A percentile compares a stretch with the other conserved stretches of the same genome.
Conservation (phyloP, 371 early-diverging fungal genomes). For the Rhizopus microsporus region DNA sequence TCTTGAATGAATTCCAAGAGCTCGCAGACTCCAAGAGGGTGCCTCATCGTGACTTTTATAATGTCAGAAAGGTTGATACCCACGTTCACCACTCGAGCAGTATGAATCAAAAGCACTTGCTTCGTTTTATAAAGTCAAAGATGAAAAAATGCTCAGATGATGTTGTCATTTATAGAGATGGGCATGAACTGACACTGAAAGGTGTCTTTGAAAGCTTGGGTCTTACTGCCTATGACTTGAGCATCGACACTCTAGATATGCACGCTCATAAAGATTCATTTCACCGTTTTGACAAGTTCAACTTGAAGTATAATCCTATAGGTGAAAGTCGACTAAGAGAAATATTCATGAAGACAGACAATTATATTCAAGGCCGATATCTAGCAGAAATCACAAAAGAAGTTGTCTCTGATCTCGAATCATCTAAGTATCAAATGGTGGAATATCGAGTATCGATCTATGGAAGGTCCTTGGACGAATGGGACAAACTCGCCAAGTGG, state of each 20-base stretch:
- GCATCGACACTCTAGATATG: conserved; percentile 97
- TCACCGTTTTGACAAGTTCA: conserved; percentile 97
- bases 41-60: conserved; percentile 98
- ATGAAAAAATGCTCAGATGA: conserved; percentile 82
- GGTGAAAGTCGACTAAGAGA: conserved; percentile 80
- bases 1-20: conserved; percentile 93
- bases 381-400: conserved; percentile 96
- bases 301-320: conserved; percentile 96
- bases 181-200: conserved; percentile 67
- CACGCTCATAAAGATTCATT: conserved; percentile 89
- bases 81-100: conserved; percentile 97
- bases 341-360: conserved; percentile 97
- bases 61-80: conserved; percentile 98
- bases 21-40: conserved; percentile 93
- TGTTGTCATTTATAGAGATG: conserved; percentile 77
- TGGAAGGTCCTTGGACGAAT: conserved; percentile 82
- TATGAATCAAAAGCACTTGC: conserved; percentile 98
- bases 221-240: conserved; percentile 95
- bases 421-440: conserved; percentile 94
- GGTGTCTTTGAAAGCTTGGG: conserved; percentile 93
- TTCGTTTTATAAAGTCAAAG: conserved; percentile 97
- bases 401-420: conserved; percentile 92
- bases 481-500: conserved; percentile 97
- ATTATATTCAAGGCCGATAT: conserved; percentile 89
- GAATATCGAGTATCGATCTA: conserved; percentile 95